phyloP scores from a whole-genome alignment of 257 asterid species.

The Penstemon eatonii region DNA sequence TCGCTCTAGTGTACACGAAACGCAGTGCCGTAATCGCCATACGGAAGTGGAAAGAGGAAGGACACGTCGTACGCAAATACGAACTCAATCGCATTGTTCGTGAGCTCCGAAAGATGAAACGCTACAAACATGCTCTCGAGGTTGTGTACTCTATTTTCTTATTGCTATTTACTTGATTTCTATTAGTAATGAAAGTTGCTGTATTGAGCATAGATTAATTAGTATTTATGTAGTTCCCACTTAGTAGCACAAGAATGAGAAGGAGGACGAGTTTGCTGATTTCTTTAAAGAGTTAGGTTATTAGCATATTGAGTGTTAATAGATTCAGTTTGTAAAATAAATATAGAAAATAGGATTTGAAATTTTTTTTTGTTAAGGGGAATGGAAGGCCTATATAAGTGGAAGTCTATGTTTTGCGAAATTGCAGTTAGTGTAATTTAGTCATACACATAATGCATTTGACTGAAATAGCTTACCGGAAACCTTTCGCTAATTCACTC shows the following conservation, averaged over 20 bases:
- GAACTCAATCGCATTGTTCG: slow-evolving; percentile 86
- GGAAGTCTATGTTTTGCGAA: background rate
- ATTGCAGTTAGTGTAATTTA: background rate
- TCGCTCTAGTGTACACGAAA: slow-evolving; percentile 65
- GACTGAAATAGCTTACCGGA: background rate
- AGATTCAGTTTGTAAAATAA: background rate
- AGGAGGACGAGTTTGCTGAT: background rate
- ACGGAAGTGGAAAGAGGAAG: slow-evolving; percentile 87
- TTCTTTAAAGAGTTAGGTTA: background rate
- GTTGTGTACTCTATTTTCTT: slow-evolving; percentile 28
- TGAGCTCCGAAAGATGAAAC: slow-evolving; percentile 77
- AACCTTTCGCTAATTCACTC: too few relatives aligned
- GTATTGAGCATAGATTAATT: too few relatives aligned
- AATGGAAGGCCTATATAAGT: background rate
- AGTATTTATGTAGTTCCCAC: background rate
- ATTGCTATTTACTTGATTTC: background rate
- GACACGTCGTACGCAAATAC: slow-evolving; percentile 66
- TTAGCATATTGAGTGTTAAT: background rate
- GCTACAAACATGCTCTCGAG: slow-evolving; percentile 90
- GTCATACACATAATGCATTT: background rate
- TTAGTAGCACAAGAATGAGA: background rate
- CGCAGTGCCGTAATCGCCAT: slow-evolving; percentile 77
- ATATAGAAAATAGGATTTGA: background rate
- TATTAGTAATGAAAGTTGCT: too few relatives aligned
- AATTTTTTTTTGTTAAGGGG: slow-evolving; percentile 13